Evolutionary conservation across 140 eudicot genomes (phyloP).

Genomic region (Oenanthe javanica): DNA sequence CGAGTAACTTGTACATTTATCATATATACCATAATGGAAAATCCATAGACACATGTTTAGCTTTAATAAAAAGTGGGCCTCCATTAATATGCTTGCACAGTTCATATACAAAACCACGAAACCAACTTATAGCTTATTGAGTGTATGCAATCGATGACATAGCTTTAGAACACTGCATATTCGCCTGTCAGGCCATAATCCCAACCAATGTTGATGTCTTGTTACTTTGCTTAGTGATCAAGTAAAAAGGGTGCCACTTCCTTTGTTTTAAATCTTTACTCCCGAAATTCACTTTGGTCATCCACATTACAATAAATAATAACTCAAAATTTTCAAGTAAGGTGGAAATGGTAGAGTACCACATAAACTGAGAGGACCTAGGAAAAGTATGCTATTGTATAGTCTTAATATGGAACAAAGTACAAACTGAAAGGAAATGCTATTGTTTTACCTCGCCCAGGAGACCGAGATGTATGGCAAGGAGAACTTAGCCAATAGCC

Average conservation of each 20-base stretch:
- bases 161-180: neutral
- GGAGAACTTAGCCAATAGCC: constrained; percentile 63
- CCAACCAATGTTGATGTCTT: neutral
- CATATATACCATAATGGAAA: neutral
- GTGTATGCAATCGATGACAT: neutral
- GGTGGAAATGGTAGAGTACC: neutral
- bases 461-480: constrained; percentile 53
- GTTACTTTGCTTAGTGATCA: neutral
- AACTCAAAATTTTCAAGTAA: no score
- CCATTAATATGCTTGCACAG: neutral
- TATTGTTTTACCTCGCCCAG: constrained; percentile 45
- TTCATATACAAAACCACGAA: neutral
- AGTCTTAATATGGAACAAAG: neutral
- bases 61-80: neutral
- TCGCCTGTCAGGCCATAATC: neutral
- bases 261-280: neutral
- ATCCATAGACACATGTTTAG: neutral
- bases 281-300: neutral
- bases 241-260: neutral
- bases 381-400: neutral
- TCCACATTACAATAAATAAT: neutral
- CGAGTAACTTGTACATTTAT: neutral
- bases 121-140: no score
- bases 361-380: neutral
- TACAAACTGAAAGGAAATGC: neutral